phyloP scores from a whole-genome alignment of 345 rosid genomes.

The sweet orange (Citrus sinensis) region DVS_A1.0 CM039162.1:24830001-24830500 shows the following conservation, averaged over 20 bases:
- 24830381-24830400: not conserved
- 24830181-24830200: not conserved
- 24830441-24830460: not conserved
- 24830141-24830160: not conserved
- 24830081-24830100: not conserved
- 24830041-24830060: slow-evolving; percentile 88
- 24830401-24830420: not conserved
- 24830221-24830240: not conserved
- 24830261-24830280: not conserved
- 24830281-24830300: not conserved
- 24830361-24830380: not conserved
- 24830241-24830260: not conserved
- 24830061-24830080: slow-evolving; percentile 32
- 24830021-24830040: slow-evolving; percentile 72
- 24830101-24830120: not conserved
- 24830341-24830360: not conserved
- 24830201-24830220: not conserved
- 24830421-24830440: not conserved
- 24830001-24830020: slow-evolving; percentile 68
- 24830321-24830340: not conserved
- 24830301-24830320: not conserved
- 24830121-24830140: not conserved
- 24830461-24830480: not conserved
- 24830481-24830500: not conserved
- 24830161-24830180: not conserved